Percentiles rank a stretch among this genome's conserved stretches.
Evolutionary conservation across 2,329 filamentous ascomycete species (phyloP).

Genomic region (Paecilomyces dactylethromorphus): DNA sequence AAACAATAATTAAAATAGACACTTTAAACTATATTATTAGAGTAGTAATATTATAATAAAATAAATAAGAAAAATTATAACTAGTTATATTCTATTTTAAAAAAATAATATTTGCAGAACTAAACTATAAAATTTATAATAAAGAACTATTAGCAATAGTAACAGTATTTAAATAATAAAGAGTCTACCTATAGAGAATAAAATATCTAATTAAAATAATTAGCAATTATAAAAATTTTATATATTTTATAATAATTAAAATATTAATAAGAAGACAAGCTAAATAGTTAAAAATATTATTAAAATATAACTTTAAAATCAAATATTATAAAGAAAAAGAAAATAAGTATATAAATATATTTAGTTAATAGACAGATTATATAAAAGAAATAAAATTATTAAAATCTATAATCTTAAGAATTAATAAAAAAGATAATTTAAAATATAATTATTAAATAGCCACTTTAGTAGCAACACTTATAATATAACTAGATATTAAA

Average conservation of each 20-base stretch:
- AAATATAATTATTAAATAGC: too few relatives aligned
- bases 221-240: slow-evolving; percentile 3
- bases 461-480: too few relatives aligned
- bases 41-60: too few relatives aligned
- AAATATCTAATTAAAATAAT: slow-evolving; percentile 2
- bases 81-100: too few relatives aligned
- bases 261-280: not conserved
- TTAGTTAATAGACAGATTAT: not conserved
- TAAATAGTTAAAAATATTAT: not conserved
- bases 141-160: too few relatives aligned
- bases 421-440: too few relatives aligned
- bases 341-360: not conserved
- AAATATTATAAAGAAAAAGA: not conserved
- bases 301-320: not conserved
- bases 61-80: too few relatives aligned
- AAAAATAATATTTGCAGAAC: too few relatives aligned
- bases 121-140: too few relatives aligned
- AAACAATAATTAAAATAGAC: too few relatives aligned
- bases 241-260: slow-evolving; percentile 1
- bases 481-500: too few relatives aligned
- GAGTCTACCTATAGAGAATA: slow-evolving; percentile 1
- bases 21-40: too few relatives aligned
- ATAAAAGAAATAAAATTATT: not conserved
- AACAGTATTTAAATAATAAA: not conserved
- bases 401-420: not conserved